phyloP scores from a whole-genome alignment of 768 basidiomycete genomes.

The Rhodotorula toruloides region DNA sequence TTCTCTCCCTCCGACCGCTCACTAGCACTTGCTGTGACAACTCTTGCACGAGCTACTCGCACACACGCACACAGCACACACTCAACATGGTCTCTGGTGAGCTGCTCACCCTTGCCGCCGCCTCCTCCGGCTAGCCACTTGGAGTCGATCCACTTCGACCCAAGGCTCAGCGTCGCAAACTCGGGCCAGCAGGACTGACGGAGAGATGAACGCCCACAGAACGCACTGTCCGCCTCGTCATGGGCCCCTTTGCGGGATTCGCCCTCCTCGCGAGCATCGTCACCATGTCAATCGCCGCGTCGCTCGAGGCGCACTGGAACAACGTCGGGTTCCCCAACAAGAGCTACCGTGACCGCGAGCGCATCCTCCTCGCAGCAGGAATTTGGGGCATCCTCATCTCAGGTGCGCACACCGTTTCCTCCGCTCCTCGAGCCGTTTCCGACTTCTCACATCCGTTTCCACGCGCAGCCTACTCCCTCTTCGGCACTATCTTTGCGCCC shows the following conservation, averaged over 20 bases:
- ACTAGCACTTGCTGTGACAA: too few species aligned
- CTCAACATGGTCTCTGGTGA: background rate
- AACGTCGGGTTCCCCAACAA: slow-evolving; percentile 38
- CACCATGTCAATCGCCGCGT: slow-evolving; percentile 44
- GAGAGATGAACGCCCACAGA: background rate
- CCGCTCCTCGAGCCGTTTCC: background rate
- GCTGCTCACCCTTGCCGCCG: background rate
- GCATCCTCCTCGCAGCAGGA: slow-evolving; percentile 40
- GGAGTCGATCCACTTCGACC: too few species aligned
- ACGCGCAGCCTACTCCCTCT: slow-evolving; percentile 42
- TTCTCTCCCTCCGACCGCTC: too few species aligned
- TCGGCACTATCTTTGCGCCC: slow-evolving; percentile 44
- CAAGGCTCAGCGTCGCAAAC: too few species aligned
- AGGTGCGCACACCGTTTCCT: background rate
- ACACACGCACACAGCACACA: too few species aligned
- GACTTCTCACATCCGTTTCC: background rate
- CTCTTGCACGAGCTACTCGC: too few species aligned
- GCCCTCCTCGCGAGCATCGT: slow-evolving; percentile 42
- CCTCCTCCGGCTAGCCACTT: too few species aligned
- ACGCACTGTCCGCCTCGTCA: slow-evolving; percentile 9
- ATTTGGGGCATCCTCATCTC: slow-evolving; percentile 11
- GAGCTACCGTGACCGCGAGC: slow-evolving; percentile 46
- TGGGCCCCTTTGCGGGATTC: slow-evolving; percentile 15
- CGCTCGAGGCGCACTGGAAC: slow-evolving; percentile 42
- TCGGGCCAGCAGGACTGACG: too few species aligned